Base-by-base conservation (phyloP, 2,329 filamentous ascomycete species). In the Sordariomycetes sp. region DNA sequence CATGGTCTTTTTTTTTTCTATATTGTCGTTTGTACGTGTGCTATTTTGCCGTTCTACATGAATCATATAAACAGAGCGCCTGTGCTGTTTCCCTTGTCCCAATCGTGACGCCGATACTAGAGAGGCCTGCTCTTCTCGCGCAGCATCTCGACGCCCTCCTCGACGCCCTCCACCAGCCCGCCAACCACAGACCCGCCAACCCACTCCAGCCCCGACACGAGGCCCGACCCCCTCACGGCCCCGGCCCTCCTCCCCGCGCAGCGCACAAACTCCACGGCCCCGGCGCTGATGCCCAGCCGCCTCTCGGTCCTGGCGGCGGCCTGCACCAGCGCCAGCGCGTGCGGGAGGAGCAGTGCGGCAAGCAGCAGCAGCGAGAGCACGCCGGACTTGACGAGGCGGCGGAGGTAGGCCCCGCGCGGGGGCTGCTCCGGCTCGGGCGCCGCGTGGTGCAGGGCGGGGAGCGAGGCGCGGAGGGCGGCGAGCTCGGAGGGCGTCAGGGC, bases 81-180 rank as follows among this genome's bases (percentile, higher is more conserved):
- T 32, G 4, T 32, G 28, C 28, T 32, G 28, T 32, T 32, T 32
- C 28, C 28, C n/a, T n/a, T 25, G 10, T 51, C 22, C 10, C n/a
- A 34, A 6, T 25, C n/a, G 24, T 22, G 24, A 25, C 48, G 25
- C 34, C 3, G 28, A 35, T 11, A 24, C 18, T 54, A 32, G 52
- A 54, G 34, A 54, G 22, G 53, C 5, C 10, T 54, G 34, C n/a
- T 40, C 34, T 32, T 24, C 12, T 50, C 40, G 50, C 40, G 34
- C 18, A 58, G 43, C 12, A 58, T 54, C 34, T 48, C 57, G 7
- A 58, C 22, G 18, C 57, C 57, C 24, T 58, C 57, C 32, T 51
- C 57, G 2, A 58, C 18, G 2, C 57, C 57, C 37, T 58, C 57
- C 22, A 51, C 52, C 34, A 54, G 46, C 20, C 57, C 57, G 7